Percentiles rank a stretch among this genome's conserved stretches.
Evolutionary conservation across 2,329 filamentous ascomycete genomes (phyloP).

Genomic region (Endocalyx cinctus): DNA sequence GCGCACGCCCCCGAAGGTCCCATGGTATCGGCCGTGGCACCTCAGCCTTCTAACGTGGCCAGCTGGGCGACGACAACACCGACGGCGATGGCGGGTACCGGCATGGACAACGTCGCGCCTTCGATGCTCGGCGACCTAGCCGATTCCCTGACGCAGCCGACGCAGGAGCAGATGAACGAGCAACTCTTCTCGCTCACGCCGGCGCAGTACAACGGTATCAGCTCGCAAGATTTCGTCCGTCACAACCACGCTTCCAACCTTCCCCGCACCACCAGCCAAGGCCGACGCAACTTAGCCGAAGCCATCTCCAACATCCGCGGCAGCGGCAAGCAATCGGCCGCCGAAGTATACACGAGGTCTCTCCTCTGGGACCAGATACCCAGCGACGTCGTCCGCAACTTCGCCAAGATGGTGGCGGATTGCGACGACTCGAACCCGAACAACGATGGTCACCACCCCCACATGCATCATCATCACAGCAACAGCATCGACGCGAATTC

Average conservation of each 20-base stretch:
- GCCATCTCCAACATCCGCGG: slow-evolving; percentile 75
- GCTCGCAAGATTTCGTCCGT: slow-evolving; percentile 67
- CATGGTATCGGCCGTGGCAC: slow-evolving; percentile 41
- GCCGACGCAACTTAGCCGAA: slow-evolving; percentile 72
- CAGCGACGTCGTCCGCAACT: slow-evolving; percentile 83
- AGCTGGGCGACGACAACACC: slow-evolving; percentile 39
- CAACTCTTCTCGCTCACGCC: slow-evolving; percentile 83
- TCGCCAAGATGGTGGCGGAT: slow-evolving; percentile 85
- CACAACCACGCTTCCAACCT: slow-evolving; percentile 46
- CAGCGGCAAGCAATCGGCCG: slow-evolving; percentile 65
- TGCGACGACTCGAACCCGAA: slow-evolving; percentile 29
- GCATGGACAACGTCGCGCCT: slow-evolving; percentile 47
- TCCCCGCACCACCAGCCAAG: slow-evolving; percentile 53
- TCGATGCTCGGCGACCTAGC: slow-evolving; percentile 63
- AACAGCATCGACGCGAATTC: neutral
- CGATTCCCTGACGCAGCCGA: slow-evolving; percentile 66
- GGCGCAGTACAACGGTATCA: slow-evolving; percentile 83
- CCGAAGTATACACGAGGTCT: slow-evolving; percentile 89
- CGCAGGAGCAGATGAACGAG: slow-evolving; percentile 80
- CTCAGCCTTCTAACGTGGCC: slow-evolving; percentile 46
- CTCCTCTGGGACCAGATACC: slow-evolving; percentile 94
- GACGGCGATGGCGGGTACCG: slow-evolving; percentile 36
- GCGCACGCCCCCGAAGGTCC: slow-evolving; percentile 35
- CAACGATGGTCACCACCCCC: slow-evolving; percentile 1
- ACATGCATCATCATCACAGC: slow-evolving; percentile 4